Evolutionary conservation across 345 rosid genomes (phyloP).

Genomic region (Hypericum androsaemum): DNA sequence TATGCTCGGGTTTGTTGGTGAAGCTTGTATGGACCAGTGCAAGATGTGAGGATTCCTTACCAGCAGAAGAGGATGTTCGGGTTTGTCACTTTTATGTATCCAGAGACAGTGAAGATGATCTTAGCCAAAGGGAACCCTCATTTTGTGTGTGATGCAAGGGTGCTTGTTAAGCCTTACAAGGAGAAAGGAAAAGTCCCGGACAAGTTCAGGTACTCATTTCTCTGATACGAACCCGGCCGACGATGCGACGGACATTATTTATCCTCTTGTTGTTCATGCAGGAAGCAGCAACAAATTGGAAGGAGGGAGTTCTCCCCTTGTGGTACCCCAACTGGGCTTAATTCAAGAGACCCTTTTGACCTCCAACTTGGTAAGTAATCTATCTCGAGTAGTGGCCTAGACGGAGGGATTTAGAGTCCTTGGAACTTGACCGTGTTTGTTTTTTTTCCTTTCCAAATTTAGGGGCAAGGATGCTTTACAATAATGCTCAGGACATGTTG

Average conservation of each 20-base stretch:
- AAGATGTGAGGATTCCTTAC: slow-evolving; percentile 90
- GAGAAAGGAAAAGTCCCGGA: slow-evolving; percentile 94
- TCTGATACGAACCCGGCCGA: background rate
- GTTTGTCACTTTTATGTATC: slow-evolving; percentile 73
- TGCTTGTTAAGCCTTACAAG: slow-evolving; percentile 90
- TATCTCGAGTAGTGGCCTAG: background rate
- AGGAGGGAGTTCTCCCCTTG: slow-evolving; percentile 57
- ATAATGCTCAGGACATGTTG: slow-evolving; percentile 51
- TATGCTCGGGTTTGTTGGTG: slow-evolving; percentile 16
- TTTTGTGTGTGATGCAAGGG: slow-evolving; percentile 85
- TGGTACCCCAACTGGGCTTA: slow-evolving; percentile 66
- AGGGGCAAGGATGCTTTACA: slow-evolving; percentile 68
- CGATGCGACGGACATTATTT: slow-evolving; percentile 1
- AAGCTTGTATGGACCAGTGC: slow-evolving; percentile 85
- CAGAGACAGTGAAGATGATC: slow-evolving; percentile 87
- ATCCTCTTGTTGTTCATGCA: slow-evolving; percentile 14
- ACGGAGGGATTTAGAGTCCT: no score
- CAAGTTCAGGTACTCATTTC: slow-evolving; percentile 53
- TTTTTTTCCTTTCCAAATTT: background rate
- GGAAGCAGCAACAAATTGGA: slow-evolving; percentile 43
- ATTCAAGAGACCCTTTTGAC: slow-evolving; percentile 61
- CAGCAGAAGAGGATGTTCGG: slow-evolving; percentile 99
- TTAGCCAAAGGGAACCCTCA: slow-evolving; percentile 90
- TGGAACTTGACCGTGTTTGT: no score
- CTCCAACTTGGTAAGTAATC: slow-evolving; percentile 37